Evolutionary conservation across 352 stramenopile species (phyloP), one percentile per base, ranked within the genome.

Genomic region (Globisporangium alternatum): DNA sequence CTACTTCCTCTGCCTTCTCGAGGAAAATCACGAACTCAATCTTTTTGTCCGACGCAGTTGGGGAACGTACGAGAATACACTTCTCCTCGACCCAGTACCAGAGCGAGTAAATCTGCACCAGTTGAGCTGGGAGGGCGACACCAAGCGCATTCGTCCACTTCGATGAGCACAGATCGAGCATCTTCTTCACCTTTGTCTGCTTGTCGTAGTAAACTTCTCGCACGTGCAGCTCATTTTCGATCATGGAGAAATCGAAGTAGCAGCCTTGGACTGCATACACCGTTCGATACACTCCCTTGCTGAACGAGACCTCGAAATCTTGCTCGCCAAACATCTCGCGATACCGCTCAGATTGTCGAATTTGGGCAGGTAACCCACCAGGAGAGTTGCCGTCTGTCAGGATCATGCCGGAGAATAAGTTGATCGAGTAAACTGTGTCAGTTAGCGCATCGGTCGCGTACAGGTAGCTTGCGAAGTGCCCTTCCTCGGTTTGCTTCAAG

Each of bases 291-390:
- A 78, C 64, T 13, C 68, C 68, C 49, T 71, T 70, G 0, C 35
- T 33, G 35, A 49, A 66, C 9, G 66, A 69, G 1, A 88, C 78
- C 65, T 88, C 78, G 53, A 89, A 89, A 25, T 91, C 79, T 35
- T 68, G 60, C 0, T 59, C 49, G 2, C 72, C 67, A 65, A 91
- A 91, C 3, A 89, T 41, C n/a, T 56, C 47, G 9, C 51, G 33
- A 51, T 86, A 91, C 17, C 54, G 49, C 19, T 67, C 3, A 12
- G 77, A 55, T 0, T 60, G 0, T 8, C 76, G 76, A 60, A 91
- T 86, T 0, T 57, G 31, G 0, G 13, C 5, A n/a, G 80, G 77
- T 3, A 91, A 58, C 3, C 76, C 72, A 19, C 71, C 69, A 19
- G 76, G 72, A 56, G 25, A 56, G 25, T 70, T 67, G 0, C 80